These are phyloP conservation scores for Rhamnella rubrinervis DNA, from an alignment of 331 rosid genomes.

Conservation along the genomic window DNA sequence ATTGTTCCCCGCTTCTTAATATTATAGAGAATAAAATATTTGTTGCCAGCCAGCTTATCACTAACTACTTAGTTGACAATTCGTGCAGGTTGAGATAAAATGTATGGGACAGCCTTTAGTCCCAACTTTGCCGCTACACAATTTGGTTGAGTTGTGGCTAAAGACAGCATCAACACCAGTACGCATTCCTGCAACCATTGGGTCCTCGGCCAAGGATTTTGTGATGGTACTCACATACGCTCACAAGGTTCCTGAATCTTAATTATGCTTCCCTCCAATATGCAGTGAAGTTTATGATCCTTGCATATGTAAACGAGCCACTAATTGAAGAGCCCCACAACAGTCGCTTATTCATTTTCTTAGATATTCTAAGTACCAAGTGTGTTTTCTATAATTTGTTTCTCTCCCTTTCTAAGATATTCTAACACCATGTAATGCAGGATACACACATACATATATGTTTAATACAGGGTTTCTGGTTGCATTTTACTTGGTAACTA, in stretches of 20 bases:
- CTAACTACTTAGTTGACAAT: constrained; percentile 11
- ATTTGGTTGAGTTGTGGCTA: constrained; percentile 82
- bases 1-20: no score
- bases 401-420: not conserved
- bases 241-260: constrained; percentile 49
- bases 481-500: constrained; percentile 9
- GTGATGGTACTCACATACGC: constrained; percentile 81
- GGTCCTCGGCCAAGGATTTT: constrained; percentile 91
- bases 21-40: not conserved
- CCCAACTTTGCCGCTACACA: constrained; percentile 61
- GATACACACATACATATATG: not conserved
- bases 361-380: no score
- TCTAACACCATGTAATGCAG: not conserved
- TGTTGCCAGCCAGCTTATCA: constrained; percentile 1
- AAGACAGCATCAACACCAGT: constrained; percentile 54
- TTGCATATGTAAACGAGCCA: no score
- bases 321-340: not conserved
- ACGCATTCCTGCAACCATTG: constrained; percentile 61
- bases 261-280: constrained; percentile 14
- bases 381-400: no score
- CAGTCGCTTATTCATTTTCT: no score
- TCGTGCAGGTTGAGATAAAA: constrained; percentile 79
- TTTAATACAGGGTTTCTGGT: constrained; percentile 6
- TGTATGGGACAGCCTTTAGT: constrained; percentile 92
- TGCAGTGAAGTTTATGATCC: not conserved